Conservation (phyloP, 495 filamentous ascomycete genomes). For the Neurospora tetraspora region DNA sequence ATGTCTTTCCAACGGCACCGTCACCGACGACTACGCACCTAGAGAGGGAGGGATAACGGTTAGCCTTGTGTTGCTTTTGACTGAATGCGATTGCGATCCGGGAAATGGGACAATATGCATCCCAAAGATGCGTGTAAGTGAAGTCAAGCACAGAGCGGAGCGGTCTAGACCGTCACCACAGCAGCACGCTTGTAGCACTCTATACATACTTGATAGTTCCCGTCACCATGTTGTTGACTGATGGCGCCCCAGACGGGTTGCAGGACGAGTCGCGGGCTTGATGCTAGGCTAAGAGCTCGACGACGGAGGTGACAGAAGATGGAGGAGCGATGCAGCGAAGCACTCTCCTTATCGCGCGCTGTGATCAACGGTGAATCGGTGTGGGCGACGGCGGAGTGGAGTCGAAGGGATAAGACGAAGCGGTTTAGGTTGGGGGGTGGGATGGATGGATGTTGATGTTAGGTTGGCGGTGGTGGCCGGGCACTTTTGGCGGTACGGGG, state of each 20-base stretch:
- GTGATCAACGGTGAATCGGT: slow-evolving; percentile 17
- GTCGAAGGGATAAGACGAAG: slow-evolving; percentile 7
- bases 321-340: slow-evolving; percentile 11
- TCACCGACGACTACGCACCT: slow-evolving; percentile 99
- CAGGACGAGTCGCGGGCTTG: slow-evolving; percentile 11
- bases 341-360: slow-evolving; percentile 17
- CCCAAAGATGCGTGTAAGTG: not conserved
- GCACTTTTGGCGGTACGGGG: not conserved
- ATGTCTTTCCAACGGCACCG: slow-evolving; percentile 98
- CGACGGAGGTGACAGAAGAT: slow-evolving; percentile 8
- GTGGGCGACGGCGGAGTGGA: slow-evolving; percentile 19
- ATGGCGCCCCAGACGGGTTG: slow-evolving; percentile 20
- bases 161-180: not conserved
- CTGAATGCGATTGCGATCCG: not conserved
- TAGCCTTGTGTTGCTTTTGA: slow-evolving; percentile 5
- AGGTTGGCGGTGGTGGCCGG: not conserved
- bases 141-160: not conserved
- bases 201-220: slow-evolving; percentile 69
- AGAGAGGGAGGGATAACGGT: slow-evolving; percentile 5
- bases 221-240: slow-evolving; percentile 55
- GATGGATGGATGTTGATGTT: not conserved
- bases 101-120: not conserved
- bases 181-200: not conserved
- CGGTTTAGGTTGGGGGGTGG: slow-evolving; percentile 1
- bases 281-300: slow-evolving; percentile 9